phyloP scores from a whole-genome alignment of 768 basidiomycete genomes.

The Trametes sanguinea region DNA sequence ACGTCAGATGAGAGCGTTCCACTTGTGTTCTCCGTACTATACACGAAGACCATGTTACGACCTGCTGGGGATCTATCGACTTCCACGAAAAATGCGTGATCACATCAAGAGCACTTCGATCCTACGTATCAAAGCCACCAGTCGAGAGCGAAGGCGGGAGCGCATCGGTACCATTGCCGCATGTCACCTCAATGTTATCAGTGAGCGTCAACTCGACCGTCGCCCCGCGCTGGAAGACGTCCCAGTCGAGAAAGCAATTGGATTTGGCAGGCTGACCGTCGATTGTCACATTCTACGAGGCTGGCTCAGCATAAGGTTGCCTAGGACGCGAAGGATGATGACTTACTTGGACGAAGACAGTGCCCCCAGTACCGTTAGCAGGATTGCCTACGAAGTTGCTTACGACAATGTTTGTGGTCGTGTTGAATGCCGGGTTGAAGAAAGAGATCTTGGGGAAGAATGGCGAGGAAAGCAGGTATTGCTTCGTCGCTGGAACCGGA shows the following conservation, averaged over 20 bases:
- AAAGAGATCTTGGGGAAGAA: conserved; percentile 63
- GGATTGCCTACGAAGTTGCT: conserved; percentile 57
- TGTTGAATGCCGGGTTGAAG: conserved; percentile 58
- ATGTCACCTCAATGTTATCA: conserved; percentile 51
- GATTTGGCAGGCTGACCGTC: conserved; percentile 59
- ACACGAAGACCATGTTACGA: neutral
- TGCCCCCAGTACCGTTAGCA: conserved; percentile 49
- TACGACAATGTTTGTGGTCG: conserved; percentile 55
- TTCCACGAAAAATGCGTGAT: neutral
- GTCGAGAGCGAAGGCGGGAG: conserved; percentile 66
- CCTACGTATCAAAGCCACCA: conserved; percentile 45
- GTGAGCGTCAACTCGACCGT: conserved; percentile 58
- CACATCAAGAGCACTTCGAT: neutral
- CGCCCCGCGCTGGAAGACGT: conserved; percentile 54
- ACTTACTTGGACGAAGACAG: conserved; percentile 57
- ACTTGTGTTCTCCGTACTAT: neutral
- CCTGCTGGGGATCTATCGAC: too few relatives aligned
- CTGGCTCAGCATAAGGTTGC: neutral
- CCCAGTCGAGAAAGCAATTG: conserved; percentile 68
- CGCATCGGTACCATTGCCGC: conserved; percentile 42
- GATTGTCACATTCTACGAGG: conserved; percentile 52
- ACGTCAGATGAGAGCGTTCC: too few relatives aligned
- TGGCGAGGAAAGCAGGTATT: conserved; percentile 61
- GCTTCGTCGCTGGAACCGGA: conserved; percentile 61
- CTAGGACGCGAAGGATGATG: neutral